Evolutionary conservation across 148 eudicot species (phyloP).

Genomic region (Beta vulgaris): DNA sequence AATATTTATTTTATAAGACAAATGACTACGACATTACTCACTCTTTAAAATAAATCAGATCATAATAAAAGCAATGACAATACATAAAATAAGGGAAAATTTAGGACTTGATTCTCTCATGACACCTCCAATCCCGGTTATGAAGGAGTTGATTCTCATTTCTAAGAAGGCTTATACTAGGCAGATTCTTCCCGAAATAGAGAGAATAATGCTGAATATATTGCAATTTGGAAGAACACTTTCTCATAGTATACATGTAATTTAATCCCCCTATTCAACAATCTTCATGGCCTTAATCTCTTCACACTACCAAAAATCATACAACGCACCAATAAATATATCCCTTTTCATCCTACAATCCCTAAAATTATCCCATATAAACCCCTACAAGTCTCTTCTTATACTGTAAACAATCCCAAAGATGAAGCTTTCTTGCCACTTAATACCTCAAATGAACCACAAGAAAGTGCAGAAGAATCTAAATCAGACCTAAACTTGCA

Average conservation of each 20-base stretch:
- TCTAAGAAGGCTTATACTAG: no score
- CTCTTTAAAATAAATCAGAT: no score
- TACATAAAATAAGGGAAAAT: no score
- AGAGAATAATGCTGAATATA: no score
- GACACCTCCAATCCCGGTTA: no score
- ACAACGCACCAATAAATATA: neutral
- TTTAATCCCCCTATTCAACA: slow-evolving; percentile 7
- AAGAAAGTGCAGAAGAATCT: slow-evolving; percentile 16
- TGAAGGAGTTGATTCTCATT: no score
- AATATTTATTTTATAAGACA: no score
- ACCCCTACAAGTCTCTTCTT: slow-evolving; percentile 32
- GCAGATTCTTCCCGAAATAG: no score
- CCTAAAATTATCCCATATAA: slow-evolving; percentile 30
- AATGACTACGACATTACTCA: no score
- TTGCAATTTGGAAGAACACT: no score
- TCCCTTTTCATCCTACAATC: slow-evolving; percentile 8
- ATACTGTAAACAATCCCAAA: slow-evolving; percentile 30
- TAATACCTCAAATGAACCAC: slow-evolving; percentile 26
- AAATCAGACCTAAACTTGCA: slow-evolving; percentile 45
- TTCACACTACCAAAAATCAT: slow-evolving; percentile 22
- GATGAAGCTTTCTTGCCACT: slow-evolving; percentile 31
- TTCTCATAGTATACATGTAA: neutral
- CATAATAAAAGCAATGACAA: no score
- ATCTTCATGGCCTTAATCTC: slow-evolving; percentile 40
- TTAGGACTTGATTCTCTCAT: no score